These are phyloP conservation scores for Kockiozyma suomiensis DNA, from an alignment of 805 yeast genomes.

Conservation along the genomic window DNA sequence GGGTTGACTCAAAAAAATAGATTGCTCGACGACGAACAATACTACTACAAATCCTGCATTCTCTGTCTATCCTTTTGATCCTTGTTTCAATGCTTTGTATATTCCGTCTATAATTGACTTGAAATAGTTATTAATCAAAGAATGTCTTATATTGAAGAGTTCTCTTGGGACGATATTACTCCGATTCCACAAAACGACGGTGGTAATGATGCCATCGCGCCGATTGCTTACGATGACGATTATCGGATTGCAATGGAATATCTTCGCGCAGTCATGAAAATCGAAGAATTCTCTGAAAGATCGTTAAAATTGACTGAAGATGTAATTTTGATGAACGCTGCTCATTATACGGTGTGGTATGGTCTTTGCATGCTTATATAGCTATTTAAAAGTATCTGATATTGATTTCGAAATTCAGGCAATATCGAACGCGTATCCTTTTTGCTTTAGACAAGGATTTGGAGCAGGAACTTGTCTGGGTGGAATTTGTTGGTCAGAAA, in stretches of 20 bases:
- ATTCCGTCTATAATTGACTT: too few relatives aligned
- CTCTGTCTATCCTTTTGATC: too few relatives aligned
- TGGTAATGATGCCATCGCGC: conserved; percentile 41
- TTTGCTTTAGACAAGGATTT: conserved; percentile 42
- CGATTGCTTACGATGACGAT: conserved; percentile 65
- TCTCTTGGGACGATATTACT: conserved; percentile 38
- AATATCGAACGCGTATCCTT: conserved; percentile 43
- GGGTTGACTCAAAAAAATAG: too few relatives aligned
- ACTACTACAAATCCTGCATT: too few relatives aligned
- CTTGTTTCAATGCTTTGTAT: too few relatives aligned
- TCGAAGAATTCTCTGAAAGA: conserved; percentile 67
- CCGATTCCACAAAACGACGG: conserved; percentile 41
- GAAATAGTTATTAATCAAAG: too few relatives aligned
- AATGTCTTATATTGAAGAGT: conserved; percentile 5
- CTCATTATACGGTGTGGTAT: conserved; percentile 89
- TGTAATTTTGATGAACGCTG: conserved; percentile 72
- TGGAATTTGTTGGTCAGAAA: conserved; percentile 69
- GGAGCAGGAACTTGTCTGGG: conserved; percentile 71
- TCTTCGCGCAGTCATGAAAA: conserved; percentile 59
- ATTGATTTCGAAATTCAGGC: too few relatives aligned
- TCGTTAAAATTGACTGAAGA: conserved; percentile 66
- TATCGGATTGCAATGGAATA: conserved; percentile 64
- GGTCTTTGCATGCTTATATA: neutral
- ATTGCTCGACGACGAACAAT: neutral
- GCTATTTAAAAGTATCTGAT: too few relatives aligned